A percentile compares a stretch with the other conserved stretches of the same genome.
Conservation (phyloP, 805 yeast species). For the Yarrowia deformans region DNA sequence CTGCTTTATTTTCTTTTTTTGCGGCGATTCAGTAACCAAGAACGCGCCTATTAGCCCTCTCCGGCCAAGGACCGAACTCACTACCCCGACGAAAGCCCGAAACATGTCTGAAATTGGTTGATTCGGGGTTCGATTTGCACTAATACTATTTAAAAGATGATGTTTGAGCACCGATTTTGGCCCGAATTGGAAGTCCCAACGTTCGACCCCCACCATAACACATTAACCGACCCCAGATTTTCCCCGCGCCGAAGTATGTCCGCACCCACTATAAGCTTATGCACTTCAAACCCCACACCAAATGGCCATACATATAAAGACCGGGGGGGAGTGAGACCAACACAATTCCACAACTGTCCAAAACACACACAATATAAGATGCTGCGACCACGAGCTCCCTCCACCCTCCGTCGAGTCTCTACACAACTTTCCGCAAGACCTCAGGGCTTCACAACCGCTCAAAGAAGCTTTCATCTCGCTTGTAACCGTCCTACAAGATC, state of each 20-base stretch:
- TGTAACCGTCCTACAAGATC: slow-evolving; percentile 15
- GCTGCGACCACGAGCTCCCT: slow-evolving; percentile 24
- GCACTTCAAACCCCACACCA: slow-evolving; percentile 37
- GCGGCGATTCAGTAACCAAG: neutral
- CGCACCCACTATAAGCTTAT: slow-evolving; percentile 26
- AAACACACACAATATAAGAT: slow-evolving; percentile 2
- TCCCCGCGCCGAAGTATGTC: slow-evolving; percentile 38
- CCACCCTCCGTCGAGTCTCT: slow-evolving; percentile 27
- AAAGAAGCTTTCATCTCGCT: slow-evolving; percentile 33
- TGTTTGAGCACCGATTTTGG: slow-evolving; percentile 7
- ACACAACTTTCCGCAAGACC: slow-evolving; percentile 10
- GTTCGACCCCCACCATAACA: slow-evolving; percentile 19
- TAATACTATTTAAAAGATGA: neutral
- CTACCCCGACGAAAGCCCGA: slow-evolving; percentile 30
- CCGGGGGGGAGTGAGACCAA: slow-evolving; percentile 20
- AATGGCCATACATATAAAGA: slow-evolving; percentile 25
- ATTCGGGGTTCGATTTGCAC: neutral
- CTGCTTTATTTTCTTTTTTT: too few species aligned
- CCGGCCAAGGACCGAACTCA: neutral
- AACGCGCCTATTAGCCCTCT: neutral
- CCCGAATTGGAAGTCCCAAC: slow-evolving; percentile 20
- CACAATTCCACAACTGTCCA: neutral
- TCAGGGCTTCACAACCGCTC: slow-evolving; percentile 3
- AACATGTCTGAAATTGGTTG: too few species aligned
- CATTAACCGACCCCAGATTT: slow-evolving; percentile 24